A percentile compares a stretch with the other conserved stretches of the same genome.
Conservation (phyloP, 768 basidiomycete species). For the Rhodotorula kratochvilovae region DNA sequence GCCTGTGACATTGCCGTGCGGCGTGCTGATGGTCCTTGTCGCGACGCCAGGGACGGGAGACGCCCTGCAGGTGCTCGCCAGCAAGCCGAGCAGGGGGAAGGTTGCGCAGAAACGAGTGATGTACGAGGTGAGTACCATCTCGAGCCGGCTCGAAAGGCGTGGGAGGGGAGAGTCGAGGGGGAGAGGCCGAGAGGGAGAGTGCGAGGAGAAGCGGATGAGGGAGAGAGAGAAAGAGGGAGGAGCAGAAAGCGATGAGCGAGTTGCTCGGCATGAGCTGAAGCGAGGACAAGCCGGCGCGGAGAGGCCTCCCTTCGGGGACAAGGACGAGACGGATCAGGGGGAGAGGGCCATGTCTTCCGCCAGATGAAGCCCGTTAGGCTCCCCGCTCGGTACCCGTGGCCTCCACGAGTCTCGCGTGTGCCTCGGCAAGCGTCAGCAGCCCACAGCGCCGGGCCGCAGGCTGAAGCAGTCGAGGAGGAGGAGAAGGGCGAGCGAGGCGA, state of each 20-base stretch:
- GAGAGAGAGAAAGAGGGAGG: not conserved
- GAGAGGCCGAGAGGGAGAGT: not conserved
- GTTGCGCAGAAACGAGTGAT: not conserved
- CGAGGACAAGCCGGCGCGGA: not conserved
- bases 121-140: not conserved
- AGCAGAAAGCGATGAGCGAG: not conserved
- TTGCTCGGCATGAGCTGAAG: no score
- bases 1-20: conserved; percentile 6
- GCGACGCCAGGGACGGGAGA: not conserved
- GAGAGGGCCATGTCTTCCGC: no score
- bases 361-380: no score
- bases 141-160: not conserved
- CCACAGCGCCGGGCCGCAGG: no score
- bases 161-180: not conserved
- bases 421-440: no score
- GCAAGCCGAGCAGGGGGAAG: not conserved
- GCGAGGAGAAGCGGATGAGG: no score
- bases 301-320: not conserved
- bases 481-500: no score
- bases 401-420: no score
- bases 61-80: not conserved
- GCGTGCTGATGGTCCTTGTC: not conserved
- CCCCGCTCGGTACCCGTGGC: no score
- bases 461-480: no score
- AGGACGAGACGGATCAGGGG: no score